These are phyloP conservation scores for Phylloporus sp. DNA, from an alignment of 768 basidiomycete species.

Conservation along the genomic window DNA sequence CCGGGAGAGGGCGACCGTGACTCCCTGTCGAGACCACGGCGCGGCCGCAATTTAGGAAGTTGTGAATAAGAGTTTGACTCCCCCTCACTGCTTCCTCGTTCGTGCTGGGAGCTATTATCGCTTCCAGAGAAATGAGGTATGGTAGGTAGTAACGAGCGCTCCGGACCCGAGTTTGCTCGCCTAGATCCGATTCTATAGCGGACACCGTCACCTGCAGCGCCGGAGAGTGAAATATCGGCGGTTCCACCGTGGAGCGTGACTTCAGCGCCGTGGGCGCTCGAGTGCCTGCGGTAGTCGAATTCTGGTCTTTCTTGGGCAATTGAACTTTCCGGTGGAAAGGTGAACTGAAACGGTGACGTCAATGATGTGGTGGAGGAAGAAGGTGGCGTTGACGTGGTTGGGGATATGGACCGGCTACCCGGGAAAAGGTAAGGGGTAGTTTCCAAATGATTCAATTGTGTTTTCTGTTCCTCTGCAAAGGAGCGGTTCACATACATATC, in stretches of 20 bases:
- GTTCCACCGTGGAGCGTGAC: slow-evolving; percentile 72
- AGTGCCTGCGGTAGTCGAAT: slow-evolving; percentile 62
- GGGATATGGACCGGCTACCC: slow-evolving; percentile 69
- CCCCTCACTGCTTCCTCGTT: slow-evolving; percentile 54
- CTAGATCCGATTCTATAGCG: slow-evolving; percentile 57
- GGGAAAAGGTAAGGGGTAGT: slow-evolving; percentile 57
- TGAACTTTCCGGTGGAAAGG: slow-evolving; percentile 51
- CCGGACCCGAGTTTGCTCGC: slow-evolving; percentile 45
- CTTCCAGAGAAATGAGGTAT: slow-evolving; percentile 47
- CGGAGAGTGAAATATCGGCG: slow-evolving; percentile 60
- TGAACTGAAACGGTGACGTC: slow-evolving; percentile 64
- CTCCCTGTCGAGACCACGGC: slow-evolving; percentile 46
- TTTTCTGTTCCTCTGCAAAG: slow-evolving; percentile 55
- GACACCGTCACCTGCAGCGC: slow-evolving; percentile 49
- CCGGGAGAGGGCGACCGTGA: slow-evolving; percentile 47
- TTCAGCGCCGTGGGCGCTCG: slow-evolving; percentile 50
- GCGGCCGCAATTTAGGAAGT: slow-evolving; percentile 43
- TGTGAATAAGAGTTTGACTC: slow-evolving; percentile 43
- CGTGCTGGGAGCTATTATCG: slow-evolving; percentile 50
- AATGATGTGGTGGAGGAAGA: slow-evolving; percentile 60
- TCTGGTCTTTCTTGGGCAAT: slow-evolving; percentile 55
- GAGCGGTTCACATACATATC: slow-evolving; percentile 50
- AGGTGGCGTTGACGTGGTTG: slow-evolving; percentile 56
- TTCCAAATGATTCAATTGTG: slow-evolving; percentile 47
- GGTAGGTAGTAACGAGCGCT: slow-evolving; percentile 46